A percentile compares a stretch with the other conserved stretches of the same genome.
Evolutionary conservation across 2,329 filamentous ascomycete species (phyloP).

Genomic region (Phaeomoniella chlamydospora): DNA sequence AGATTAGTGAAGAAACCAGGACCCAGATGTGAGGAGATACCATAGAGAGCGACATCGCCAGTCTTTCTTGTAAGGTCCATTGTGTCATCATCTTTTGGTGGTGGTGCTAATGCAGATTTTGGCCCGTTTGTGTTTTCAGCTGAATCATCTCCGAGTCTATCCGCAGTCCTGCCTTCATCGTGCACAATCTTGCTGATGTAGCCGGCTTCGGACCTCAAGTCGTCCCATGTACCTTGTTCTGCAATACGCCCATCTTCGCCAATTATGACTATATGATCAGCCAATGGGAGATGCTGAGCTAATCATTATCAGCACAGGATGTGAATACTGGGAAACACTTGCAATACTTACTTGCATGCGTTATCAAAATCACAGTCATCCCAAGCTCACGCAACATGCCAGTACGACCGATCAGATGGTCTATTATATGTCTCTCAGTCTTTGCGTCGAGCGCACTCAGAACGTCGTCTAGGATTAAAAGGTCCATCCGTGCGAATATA

Average conservation of each 20-base stretch:
- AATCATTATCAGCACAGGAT: neutral
- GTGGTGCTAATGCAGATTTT: no score
- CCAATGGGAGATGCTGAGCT: conserved; percentile 21
- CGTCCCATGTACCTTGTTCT: conserved; percentile 20
- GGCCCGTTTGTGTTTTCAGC: no score
- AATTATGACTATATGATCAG: conserved; percentile 27
- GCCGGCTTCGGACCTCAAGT: no score
- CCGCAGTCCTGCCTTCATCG: no score
- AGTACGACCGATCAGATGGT: conserved; percentile 27
- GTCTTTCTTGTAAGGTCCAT: conserved; percentile 11
- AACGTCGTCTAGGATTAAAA: conserved; percentile 36
- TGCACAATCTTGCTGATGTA: no score
- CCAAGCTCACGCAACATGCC: conserved; percentile 27
- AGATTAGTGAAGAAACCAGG: neutral
- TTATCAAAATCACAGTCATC: conserved; percentile 23
- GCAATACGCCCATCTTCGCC: conserved; percentile 19
- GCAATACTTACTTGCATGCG: conserved; percentile 17
- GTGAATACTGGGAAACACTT: neutral
- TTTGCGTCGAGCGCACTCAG: conserved; percentile 34
- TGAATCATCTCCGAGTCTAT: no score
- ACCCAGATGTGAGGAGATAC: no score
- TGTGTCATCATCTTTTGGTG: no score
- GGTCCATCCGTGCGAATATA: conserved; percentile 31
- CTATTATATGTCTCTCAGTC: conserved; percentile 33
- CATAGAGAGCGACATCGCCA: conserved; percentile 21